Base-by-base conservation (phyloP, 768 basidiomycete genomes). In the Butyriboletus loyo region DNA sequence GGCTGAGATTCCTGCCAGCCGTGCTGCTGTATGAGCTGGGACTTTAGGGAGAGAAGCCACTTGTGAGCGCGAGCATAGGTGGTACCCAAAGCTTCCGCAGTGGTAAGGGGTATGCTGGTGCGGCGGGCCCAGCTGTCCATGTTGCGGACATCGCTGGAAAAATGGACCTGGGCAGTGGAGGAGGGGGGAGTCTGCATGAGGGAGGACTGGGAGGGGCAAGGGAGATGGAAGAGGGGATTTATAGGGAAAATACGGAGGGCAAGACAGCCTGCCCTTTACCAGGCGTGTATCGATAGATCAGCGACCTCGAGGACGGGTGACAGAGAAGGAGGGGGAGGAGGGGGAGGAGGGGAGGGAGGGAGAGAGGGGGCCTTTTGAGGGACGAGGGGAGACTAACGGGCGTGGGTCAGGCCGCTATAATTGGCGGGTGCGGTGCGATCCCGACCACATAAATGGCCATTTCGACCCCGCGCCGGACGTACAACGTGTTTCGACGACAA, bases 61-160 rank as follows among this genome's bases (percentile, higher is more conserved):
- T 84, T 83, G 62, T 89, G 89, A 24, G 89, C 85, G 35, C 85
- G 82, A 44, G 89, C 86, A 69, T 92, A 92, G 47, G 85, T 86
- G 13, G 83, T 81, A 19, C 88, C 88, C 49, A 92, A 74, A 28
- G 88, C 87, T 59, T 91, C 89, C 46, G 87, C 89, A 48, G 85
- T 89, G 59, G 88, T 89, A 55, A 92, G 77, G 38, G 88, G 87
- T 45, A 92, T 89, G 66, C 82, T 77, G 0, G 89, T 90, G 53
- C 89, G 82, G 50, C 73, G 76, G 0, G 90, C 86, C 89, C 89
- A 92, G 53, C 78, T 84, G 71, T 90, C 87, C 85, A 92, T 88
- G 67, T 86, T 84, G 52, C 77, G 76, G 67, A 92, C 86, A 63
- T 89, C 84, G 68, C 83, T 84, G 57, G 86, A 89, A 67, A 91